Base-by-base conservation (phyloP, 2,329 filamentous ascomycete genomes). In the Colletotrichum lentis region DNA sequence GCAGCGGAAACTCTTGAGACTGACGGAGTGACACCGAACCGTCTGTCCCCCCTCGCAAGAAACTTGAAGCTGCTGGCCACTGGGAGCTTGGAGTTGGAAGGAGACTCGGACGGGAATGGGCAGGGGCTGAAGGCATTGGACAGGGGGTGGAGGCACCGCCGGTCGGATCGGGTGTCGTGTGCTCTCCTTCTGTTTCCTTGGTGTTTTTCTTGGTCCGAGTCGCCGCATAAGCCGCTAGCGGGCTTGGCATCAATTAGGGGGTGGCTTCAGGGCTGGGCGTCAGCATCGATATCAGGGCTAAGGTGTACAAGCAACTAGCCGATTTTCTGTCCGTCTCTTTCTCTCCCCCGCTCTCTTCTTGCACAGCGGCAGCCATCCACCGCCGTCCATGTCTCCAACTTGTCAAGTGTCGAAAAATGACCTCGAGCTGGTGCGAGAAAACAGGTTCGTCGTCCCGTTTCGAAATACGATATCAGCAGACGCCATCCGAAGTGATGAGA, bases 191-290 rank as follows among this genome's bases (percentile, higher is more conserved):
- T 54, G 31, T 18, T 61, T 67, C 53, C 64, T 64, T 57, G 64
- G 52, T 67, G 58, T 52, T 53, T 35, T 64, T 35, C 50, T 64
- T 50, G 60, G 27, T 46, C 55, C 55, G 24, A 8, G 44, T 56
- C 55, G 55, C 66, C 27, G 56, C 66, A 65, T 65, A 65, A 60
- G 62, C 62, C 65, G 65, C 65, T 65, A 68, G 49, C 37, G 62
- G 66, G 18, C 65, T 68, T 65, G 65, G 65, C 62, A 52, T 22
- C 55, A 60, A 46, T 27, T 43, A 50, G 31, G 24, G 35, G 31
- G 58, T 50, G 49, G 52, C 58, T 44, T 44, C 52, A 47, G 39
- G 7, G 7, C 52, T 43, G 41, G 41, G n/a, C 35, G 52, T 53
- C 59, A 53, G 24, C 20, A 14, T 27, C 37, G 24, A 43, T 43